phyloP scores from a whole-genome alignment of 176 grass and related monocot genomes.

The Oryza coarctata region DNA sequence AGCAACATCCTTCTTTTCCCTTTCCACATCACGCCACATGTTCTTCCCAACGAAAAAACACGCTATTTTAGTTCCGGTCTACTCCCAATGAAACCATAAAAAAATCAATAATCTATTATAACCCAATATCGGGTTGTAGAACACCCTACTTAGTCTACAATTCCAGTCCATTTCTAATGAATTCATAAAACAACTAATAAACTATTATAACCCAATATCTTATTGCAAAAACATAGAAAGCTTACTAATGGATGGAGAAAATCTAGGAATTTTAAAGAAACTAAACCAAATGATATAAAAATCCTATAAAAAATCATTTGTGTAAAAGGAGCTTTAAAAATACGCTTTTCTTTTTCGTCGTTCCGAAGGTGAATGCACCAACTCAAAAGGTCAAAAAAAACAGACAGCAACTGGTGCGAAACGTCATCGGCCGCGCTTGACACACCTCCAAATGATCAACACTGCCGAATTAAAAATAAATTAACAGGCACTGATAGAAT shows the following conservation, averaged over 20 bases:
- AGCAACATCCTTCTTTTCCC: too few relatives aligned
- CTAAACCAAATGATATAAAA: background rate
- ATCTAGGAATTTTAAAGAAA: background rate
- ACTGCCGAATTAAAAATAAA: background rate
- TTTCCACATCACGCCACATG: too few relatives aligned
- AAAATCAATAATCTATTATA: too few relatives aligned
- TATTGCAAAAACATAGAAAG: too few relatives aligned
- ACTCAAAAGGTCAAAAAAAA: background rate
- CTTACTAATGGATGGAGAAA: background rate
- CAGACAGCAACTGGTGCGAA: constrained; percentile 10
- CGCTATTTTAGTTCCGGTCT: too few relatives aligned
- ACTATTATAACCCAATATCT: too few relatives aligned
- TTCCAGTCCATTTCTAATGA: too few relatives aligned
- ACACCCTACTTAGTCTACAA: too few relatives aligned
- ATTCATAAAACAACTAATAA: too few relatives aligned
- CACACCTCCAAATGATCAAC: background rate
- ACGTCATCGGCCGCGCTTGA: background rate
- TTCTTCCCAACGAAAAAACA: too few relatives aligned
- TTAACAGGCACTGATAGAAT: background rate
- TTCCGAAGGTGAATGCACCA: background rate
- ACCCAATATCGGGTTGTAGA: too few relatives aligned
- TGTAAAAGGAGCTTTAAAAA: background rate
- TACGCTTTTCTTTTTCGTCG: background rate
- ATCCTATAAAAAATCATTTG: background rate
- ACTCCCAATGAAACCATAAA: too few relatives aligned